Conservation (phyloP, 2,329 filamentous ascomycete species). For the Blastomyces gilchristii region DNA sequence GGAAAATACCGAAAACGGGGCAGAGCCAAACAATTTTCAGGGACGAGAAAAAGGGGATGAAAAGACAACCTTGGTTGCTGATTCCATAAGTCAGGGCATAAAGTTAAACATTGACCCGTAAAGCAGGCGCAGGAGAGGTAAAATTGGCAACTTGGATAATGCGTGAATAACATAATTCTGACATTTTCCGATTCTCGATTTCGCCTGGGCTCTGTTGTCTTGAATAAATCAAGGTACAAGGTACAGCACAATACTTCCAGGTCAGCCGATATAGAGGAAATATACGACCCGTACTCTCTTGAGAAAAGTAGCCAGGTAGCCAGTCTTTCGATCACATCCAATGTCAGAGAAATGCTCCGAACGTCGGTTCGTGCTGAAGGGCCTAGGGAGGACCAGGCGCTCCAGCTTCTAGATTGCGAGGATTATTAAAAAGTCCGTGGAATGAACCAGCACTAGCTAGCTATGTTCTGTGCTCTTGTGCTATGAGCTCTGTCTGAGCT, state of each 20-base stretch:
- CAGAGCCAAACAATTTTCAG: background rate
- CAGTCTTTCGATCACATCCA: background rate
- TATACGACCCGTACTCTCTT: background rate
- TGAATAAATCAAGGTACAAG: background rate
- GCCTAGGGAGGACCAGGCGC: background rate
- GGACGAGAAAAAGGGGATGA: background rate
- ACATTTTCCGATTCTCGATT: background rate
- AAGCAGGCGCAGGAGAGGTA: background rate
- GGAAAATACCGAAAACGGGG: background rate
- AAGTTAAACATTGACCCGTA: background rate
- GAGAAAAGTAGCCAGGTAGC: background rate
- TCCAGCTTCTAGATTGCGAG: background rate
- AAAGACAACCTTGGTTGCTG: background rate
- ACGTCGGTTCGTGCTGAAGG: background rate
- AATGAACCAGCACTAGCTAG: background rate
- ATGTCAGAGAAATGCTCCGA: background rate
- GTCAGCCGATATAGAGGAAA: background rate
- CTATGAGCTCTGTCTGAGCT: background rate
- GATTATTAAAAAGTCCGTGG: background rate
- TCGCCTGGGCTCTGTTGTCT: background rate
- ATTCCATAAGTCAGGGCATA: background rate
- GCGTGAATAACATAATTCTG: background rate
- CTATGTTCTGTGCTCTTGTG: background rate
- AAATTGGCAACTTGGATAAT: background rate
- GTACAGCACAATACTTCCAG: background rate